Conservation (phyloP, 176 grass and related monocot species). For the Microstegium vimineum region DNA sequence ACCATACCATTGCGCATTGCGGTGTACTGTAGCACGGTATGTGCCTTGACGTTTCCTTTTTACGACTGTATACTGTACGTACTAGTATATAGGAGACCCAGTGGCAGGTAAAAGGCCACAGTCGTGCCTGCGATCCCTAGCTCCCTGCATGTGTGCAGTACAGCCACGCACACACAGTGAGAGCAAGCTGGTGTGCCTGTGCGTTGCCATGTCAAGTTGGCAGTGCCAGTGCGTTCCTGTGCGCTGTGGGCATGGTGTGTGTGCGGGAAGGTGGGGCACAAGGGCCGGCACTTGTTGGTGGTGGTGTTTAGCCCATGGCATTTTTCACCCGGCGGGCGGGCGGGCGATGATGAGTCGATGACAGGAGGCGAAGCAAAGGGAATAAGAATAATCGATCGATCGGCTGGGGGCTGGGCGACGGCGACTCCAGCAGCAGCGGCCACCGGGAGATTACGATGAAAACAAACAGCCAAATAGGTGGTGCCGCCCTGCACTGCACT, state of each 20-base stretch:
- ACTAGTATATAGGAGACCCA: neutral
- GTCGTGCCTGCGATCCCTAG: neutral
- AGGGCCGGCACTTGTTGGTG: slow-evolving; percentile 11
- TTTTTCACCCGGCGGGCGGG: neutral
- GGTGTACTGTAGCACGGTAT: neutral
- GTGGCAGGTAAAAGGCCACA: slow-evolving; percentile 13
- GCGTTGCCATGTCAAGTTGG: neutral
- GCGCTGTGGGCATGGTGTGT: neutral
- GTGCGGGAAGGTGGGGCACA: neutral
- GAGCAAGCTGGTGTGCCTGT: neutral
- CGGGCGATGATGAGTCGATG: slow-evolving; percentile 47
- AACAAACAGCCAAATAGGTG: neutral
- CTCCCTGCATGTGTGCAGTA: neutral
- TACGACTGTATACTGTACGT: no score
- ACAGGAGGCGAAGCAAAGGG: slow-evolving; percentile 65
- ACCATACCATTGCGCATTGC: neutral
- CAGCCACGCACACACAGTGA: neutral
- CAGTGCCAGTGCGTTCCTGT: no score
- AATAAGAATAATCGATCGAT: slow-evolving; percentile 43
- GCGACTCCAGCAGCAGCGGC: neutral
- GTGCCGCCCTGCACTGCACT: neutral
- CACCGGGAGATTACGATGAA: slow-evolving; percentile 5
- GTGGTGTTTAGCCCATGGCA: slow-evolving; percentile 29
- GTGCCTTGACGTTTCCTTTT: neutral
- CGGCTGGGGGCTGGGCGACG: neutral